These are phyloP conservation scores for Ophiostoma novo-ulmi DNA, from an alignment of 2,329 filamentous ascomycete species.

Conservation along the genomic window DNA sequence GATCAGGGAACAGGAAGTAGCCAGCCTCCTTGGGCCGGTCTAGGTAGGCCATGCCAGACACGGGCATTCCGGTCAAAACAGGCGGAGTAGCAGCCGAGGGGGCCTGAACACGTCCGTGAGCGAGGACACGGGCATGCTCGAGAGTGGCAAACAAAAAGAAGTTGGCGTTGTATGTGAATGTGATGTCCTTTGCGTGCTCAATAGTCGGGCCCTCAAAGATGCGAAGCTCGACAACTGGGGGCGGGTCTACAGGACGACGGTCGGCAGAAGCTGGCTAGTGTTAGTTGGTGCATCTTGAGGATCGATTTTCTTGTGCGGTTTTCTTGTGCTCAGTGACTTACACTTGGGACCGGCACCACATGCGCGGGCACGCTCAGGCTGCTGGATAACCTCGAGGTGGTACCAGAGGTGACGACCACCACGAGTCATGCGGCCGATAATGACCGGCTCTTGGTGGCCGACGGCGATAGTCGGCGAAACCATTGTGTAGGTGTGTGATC, in stretches of 20 bases:
- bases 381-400: constrained; percentile 78
- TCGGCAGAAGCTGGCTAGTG: constrained; percentile 65
- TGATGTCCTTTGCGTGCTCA: constrained; percentile 62
- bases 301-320: no score
- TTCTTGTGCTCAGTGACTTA: constrained; percentile 42
- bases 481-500: constrained; percentile 12
- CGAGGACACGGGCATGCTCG: constrained; percentile 77
- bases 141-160: constrained; percentile 96
- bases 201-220: constrained; percentile 69
- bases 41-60: constrained; percentile 92
- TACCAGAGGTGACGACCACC: constrained; percentile 77
- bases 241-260: constrained; percentile 86
- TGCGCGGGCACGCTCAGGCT: constrained; percentile 87
- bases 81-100: constrained; percentile 66
- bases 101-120: constrained; percentile 68
- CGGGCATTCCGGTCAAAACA: constrained; percentile 87
- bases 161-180: constrained; percentile 89
- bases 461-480: constrained; percentile 27
- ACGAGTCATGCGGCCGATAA: constrained; percentile 56
- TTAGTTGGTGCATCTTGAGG: background rate
- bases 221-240: constrained; percentile 85
- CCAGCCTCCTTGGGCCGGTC: constrained; percentile 75
- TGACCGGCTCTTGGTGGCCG: constrained; percentile 28
- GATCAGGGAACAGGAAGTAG: constrained; percentile 96
- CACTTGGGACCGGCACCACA: constrained; percentile 95